Base-by-base conservation (phyloP, 129 eudicot genomes). In the Lactuca saligna region DNA sequence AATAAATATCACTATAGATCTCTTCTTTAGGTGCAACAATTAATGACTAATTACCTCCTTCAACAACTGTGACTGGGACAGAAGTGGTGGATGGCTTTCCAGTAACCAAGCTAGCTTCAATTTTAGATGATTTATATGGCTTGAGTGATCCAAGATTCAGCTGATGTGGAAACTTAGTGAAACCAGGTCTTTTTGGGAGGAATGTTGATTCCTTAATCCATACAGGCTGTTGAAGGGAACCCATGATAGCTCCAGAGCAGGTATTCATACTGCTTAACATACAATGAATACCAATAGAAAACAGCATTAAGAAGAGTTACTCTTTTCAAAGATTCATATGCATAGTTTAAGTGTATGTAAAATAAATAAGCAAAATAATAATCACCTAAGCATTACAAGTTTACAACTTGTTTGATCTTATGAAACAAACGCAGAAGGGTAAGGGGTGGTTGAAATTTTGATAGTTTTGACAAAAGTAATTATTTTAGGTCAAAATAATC, bases 221-320 rank as follows among this genome's bases (percentile, higher is more conserved):
- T 61, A 85, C 63, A 41, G 86, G 82, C 74, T 86, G 91, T 65
- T 83, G 96, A 74, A 82, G 74, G 14, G 90, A 86, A 62, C 86
- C 84, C 88, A 82, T 79, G 31, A 76, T 68, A 70, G 79, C 78
- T 62, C 95, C 91, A 58, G 66, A 54, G 54, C 86, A 82, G 61
- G 89, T 81, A 70, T 91, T 86, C 97, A 91, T 91, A 31, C 58
- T 85, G 75, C 75, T 51, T 31, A 50, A 48, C 73, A 67, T 15
- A 6, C 29, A 6, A 59, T 0, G 3, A 49, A 67, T 46, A 61
- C 66, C 61, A 67, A 65, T 37, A 71, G 0, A 57, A 57, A 16
- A 49, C 64, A 44, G 0, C 17, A 65, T 65, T 4, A n/a, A 17
- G 31, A 41, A 15, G 14, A 11, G 32, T 56, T 17, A 65, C 66